phyloP scores from a whole-genome alignment of 164 flowering plant species.

The Magnolia sinica region DNA sequence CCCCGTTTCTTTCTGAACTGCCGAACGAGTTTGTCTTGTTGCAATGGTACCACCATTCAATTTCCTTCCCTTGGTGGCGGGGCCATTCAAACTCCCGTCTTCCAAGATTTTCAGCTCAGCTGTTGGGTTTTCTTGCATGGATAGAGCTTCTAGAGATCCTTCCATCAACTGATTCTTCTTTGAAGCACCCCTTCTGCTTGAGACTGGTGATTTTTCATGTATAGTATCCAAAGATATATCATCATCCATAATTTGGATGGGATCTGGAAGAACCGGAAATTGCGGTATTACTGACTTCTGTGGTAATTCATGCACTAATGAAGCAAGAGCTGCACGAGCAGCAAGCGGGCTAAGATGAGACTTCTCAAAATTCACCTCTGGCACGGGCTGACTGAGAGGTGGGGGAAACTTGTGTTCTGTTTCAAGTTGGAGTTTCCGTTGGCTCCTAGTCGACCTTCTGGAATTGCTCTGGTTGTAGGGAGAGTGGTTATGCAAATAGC shows the following conservation, averaged over 20 bases:
- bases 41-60: neutral
- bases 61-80: neutral
- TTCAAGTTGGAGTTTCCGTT: constrained; percentile 14
- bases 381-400: constrained; percentile 9
- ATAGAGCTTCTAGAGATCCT: constrained; percentile 7
- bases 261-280: constrained; percentile 7
- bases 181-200: constrained; percentile 10
- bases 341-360: constrained; percentile 45
- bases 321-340: constrained; percentile 51
- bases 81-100: constrained; percentile 4
- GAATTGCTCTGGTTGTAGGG: constrained; percentile 14
- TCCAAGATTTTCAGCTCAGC: neutral
- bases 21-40: constrained; percentile 2
- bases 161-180: constrained; percentile 8
- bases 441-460: constrained; percentile 22
- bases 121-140: constrained; percentile 11
- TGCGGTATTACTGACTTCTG: constrained; percentile 9
- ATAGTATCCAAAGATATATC: neutral
- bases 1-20: neutral
- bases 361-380: constrained; percentile 16
- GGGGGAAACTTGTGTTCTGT: constrained; percentile 6
- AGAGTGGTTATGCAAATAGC: constrained; percentile 9
- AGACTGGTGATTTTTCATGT: neutral
- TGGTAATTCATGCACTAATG: constrained; percentile 25
- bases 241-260: neutral